Evolutionary conservation across 495 filamentous ascomycete genomes (phyloP), one percentile per base, ranked within the genome.

Genomic region (Copromyces sp.): DNA sequence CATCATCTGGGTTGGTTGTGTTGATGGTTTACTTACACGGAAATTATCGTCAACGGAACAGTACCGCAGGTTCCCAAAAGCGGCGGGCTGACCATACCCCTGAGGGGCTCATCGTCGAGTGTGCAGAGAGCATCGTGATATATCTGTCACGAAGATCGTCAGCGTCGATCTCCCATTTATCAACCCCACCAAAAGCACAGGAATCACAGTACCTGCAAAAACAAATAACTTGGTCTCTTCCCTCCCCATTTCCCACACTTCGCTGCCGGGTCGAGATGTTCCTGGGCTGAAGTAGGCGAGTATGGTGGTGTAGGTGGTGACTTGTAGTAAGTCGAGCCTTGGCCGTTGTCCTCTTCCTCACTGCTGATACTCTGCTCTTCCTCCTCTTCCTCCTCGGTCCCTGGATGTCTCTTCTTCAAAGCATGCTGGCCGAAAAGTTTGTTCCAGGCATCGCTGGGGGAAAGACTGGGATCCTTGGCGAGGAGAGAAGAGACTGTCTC

Each of bases 221-320:
- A 94, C 9, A 94, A 80, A 59, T 89, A 84, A 75, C 90, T 91
- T 0, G 91, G 91, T 70, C 85, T 76, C 7, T 85, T 81, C 5
- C 84, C 78, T 1, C 90, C 92, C 88, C 91, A 94, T 69, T 87
- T 88, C 53, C 91, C 92, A 78, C 90, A 93, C 74, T 82, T 76
- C 2, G 79, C 75, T 7, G 90, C 88, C 68, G 79, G 84, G 45
- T 86, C 77, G 20, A 91, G 77, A 61, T 87, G 84, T 44, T 86
- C 80, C 4, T 78, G 53, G 53, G 29, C 29, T 9, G 14, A 35
- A 65, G 24, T 24, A 17, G 53, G 53, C 53, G 53, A 65, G 1
- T 32, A 29, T 17, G 53, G 53, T 35, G 53, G 53, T 14, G 53
- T 65, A 14, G 53, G 53, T 35, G 53, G 53, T 65, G 53, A 65